phyloP scores from a whole-genome alignment of 805 yeast genomes.

The Yamadazyma paraphyllophila region DNA sequence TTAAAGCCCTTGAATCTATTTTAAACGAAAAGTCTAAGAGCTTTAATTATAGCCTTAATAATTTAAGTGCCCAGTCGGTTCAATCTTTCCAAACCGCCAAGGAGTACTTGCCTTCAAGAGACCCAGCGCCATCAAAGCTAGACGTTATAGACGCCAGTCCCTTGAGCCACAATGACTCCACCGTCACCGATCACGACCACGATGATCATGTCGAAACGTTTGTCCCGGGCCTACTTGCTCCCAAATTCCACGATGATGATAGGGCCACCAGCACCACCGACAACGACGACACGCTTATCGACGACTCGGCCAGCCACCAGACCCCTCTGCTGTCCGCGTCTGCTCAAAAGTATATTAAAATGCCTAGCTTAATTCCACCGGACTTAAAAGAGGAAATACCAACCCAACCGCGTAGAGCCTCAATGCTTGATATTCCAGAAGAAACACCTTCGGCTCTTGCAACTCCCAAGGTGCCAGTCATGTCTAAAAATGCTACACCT shows the following conservation, averaged over 20 bases:
- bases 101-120: conserved; percentile 2
- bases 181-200: conserved; percentile 12
- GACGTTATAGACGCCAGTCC: conserved; percentile 9
- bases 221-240: neutral
- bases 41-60: conserved; percentile 13
- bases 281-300: conserved; percentile 27
- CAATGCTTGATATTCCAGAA: conserved; percentile 9
- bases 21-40: conserved; percentile 22
- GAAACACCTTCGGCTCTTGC: conserved; percentile 1
- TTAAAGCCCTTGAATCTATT: conserved; percentile 39
- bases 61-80: conserved; percentile 8
- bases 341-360: conserved; percentile 10
- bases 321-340: neutral
- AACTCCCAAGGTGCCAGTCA: neutral
- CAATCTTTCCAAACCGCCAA: conserved; percentile 15
- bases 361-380: conserved; percentile 15
- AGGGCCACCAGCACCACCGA: conserved; percentile 10
- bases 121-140: neutral
- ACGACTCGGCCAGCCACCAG: conserved; percentile 11
- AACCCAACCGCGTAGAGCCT: neutral
- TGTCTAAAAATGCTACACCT: conserved; percentile 3
- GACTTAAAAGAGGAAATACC: conserved; percentile 6
- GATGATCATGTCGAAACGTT: neutral
- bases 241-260: conserved; percentile 1
- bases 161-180: conserved; percentile 12